phyloP scores from a whole-genome alignment of 345 rosid species.

The Fremontodendron californicum region DNA sequence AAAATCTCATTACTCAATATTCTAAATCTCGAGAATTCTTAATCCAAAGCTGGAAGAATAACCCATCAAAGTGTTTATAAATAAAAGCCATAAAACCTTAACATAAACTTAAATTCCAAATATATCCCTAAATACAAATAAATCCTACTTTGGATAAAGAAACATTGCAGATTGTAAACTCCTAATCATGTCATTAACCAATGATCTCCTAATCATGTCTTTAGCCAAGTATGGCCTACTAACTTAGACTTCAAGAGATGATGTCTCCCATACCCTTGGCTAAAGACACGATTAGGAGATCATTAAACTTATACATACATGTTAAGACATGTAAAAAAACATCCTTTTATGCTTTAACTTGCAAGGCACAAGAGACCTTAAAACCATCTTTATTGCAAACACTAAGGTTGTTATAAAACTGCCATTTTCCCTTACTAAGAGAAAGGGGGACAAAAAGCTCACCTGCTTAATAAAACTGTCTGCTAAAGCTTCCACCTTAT shows the following conservation, averaged over 20 bases:
- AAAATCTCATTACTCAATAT: neutral
- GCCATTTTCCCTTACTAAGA: neutral
- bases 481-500: constrained; percentile 62
- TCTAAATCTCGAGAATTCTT: neutral
- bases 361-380: neutral
- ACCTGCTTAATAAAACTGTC: constrained; percentile 74
- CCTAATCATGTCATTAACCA: too few relatives aligned
- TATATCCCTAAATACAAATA: too few relatives aligned
- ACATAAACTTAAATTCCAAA: neutral
- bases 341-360: neutral
- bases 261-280: neutral
- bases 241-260: neutral
- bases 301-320: neutral
- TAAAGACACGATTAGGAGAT: neutral
- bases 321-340: neutral
- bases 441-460: constrained; percentile 13
- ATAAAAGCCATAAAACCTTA: neutral
- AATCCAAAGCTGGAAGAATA: neutral
- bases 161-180: neutral
- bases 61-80: neutral
- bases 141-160: neutral
- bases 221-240: neutral
- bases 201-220: too few relatives aligned
- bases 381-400: neutral
- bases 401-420: neutral